Evolutionary conservation across 306 rosid species (phyloP).

Genomic region (Acacia melanoxylon): DNA sequence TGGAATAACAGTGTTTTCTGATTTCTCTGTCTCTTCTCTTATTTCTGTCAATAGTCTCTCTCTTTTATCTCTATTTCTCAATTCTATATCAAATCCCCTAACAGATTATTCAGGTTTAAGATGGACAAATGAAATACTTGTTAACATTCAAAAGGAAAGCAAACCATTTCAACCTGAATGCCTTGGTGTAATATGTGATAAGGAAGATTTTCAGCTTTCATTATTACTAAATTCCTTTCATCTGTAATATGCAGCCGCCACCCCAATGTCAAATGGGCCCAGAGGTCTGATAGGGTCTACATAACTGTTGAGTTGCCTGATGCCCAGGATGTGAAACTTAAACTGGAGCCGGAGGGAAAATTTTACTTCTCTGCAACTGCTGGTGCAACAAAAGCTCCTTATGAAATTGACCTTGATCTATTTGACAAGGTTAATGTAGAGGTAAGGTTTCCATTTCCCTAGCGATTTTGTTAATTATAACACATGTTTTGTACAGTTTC

Average conservation of each 20-base stretch:
- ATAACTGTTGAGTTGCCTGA: slow-evolving; percentile 68
- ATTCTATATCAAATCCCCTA: too few relatives aligned
- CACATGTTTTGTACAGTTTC: not conserved
- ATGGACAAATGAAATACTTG: not conserved
- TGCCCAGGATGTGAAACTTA: slow-evolving; percentile 67
- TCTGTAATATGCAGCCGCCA: slow-evolving; percentile 55
- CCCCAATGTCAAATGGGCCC: slow-evolving; percentile 79
- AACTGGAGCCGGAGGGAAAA: slow-evolving; percentile 73
- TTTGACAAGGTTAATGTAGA: slow-evolving; percentile 57
- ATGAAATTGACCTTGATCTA: slow-evolving; percentile 62
- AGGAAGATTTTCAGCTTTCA: not conserved
- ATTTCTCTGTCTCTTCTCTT: too few relatives aligned
- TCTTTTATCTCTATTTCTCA: too few relatives aligned
- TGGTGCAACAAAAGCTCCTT: slow-evolving; percentile 51
- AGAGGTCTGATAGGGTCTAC: slow-evolving; percentile 56
- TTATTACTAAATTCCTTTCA: slow-evolving; percentile 8
- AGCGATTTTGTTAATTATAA: not conserved
- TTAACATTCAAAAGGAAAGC: not conserved
- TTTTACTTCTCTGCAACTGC: slow-evolving; percentile 59
- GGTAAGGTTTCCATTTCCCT: slow-evolving; percentile 28
- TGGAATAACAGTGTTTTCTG: too few relatives aligned
- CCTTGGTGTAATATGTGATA: not conserved
- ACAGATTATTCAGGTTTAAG: not conserved
- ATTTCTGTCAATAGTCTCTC: too few relatives aligned
- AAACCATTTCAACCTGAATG: not conserved